Evolutionary conservation across 306 rosid genomes (phyloP).

Genomic region (Cucumis hystrix): DNA sequence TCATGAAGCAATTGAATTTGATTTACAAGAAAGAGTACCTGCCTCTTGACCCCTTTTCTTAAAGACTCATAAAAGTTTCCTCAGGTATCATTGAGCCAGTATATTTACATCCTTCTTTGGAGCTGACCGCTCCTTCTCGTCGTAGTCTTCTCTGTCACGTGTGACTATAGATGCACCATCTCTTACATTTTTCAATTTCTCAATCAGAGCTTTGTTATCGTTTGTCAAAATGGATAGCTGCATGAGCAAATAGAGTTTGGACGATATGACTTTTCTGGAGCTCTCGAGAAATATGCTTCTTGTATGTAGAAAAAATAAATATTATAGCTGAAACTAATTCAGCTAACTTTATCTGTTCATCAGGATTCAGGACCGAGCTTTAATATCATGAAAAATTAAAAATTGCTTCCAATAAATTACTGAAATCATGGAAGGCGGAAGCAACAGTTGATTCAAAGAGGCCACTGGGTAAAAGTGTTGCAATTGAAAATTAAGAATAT

Average conservation of each 20-base stretch:
- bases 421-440: not conserved
- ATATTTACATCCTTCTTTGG: conserved; percentile 26
- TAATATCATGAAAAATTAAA: not conserved
- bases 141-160: conserved; percentile 8
- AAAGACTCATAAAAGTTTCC: conserved; percentile 26
- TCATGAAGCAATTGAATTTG: not conserved
- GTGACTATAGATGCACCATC: conserved; percentile 6
- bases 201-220: conserved; percentile 41
- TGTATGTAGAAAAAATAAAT: not conserved
- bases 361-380: not conserved
- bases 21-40: conserved; percentile 30
- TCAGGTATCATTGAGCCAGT: conserved; percentile 30
- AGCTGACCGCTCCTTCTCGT: conserved; percentile 27
- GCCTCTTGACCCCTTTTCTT: conserved; percentile 52
- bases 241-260: conserved; percentile 9
- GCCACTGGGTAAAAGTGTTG: not conserved
- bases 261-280: not conserved
- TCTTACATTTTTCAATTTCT: conserved; percentile 24
- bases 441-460: not conserved
- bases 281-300: not conserved
- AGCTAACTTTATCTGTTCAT: not conserved
- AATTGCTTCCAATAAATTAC: not conserved
- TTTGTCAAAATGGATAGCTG: conserved; percentile 44
- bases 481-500: not conserved
- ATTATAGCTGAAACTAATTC: not conserved